Conservation (phyloP, 1,284 basidiomycete species). For the Sphagnurus paluster region DNA sequence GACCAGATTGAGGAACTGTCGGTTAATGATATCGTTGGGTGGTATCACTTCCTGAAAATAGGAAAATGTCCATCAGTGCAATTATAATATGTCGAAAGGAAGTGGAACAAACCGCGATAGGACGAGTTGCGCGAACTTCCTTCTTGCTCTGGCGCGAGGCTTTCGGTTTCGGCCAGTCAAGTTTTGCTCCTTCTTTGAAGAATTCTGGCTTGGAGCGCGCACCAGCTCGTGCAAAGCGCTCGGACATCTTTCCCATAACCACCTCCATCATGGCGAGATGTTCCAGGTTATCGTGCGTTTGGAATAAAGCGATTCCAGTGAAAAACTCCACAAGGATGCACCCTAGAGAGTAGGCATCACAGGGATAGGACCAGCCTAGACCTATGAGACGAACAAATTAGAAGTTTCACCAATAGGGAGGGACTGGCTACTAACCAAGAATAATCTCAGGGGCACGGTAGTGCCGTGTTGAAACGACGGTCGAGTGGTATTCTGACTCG, state of each 20-base stretch:
- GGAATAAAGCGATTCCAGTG: constrained; percentile 96
- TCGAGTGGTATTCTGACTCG: constrained; percentile 97
- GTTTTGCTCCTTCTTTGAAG: constrained; percentile 81
- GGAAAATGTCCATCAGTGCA: neutral
- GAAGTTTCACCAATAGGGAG: constrained; percentile 12
- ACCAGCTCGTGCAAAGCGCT: constrained; percentile 73
- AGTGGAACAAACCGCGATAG: constrained; percentile 62
- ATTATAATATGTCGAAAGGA: constrained; percentile 3
- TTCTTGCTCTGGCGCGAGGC: constrained; percentile 90
- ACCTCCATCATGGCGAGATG: constrained; percentile 99
- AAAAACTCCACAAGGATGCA: constrained; percentile 99
- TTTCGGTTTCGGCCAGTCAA: constrained; percentile 91
- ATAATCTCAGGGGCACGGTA: constrained; percentile 99
- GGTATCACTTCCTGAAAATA: constrained; percentile 80
- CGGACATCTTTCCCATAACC: constrained; percentile 97
- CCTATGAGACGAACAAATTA: constrained; percentile 50
- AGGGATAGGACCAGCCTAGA: constrained; percentile 97
- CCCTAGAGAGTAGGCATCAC: constrained; percentile 97
- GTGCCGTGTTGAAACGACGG: constrained; percentile 96
- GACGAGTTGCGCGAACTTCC: constrained; percentile 87
- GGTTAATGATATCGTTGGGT: constrained; percentile 68
- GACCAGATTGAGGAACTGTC: constrained; percentile 86
- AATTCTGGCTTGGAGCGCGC: constrained; percentile 86
- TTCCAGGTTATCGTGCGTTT: constrained; percentile 98
- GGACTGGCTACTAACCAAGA: constrained; percentile 60